phyloP scores from a whole-genome alignment of 805 yeast species.

The Sporopachydermia quercuum region DNA sequence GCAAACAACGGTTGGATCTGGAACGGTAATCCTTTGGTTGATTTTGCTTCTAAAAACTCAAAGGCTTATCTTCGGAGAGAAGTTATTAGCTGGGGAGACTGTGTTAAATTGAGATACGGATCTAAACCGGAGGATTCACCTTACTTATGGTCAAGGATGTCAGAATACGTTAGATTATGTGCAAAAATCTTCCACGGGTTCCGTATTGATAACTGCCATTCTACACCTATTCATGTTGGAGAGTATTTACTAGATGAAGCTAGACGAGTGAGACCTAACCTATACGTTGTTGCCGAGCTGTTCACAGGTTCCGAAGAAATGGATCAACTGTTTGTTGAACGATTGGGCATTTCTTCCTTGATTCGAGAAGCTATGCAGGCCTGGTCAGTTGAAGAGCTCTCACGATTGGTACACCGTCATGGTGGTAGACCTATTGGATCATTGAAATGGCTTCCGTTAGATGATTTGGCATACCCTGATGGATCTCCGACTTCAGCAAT shows the following conservation, averaged over 20 bases:
- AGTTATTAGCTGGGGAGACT: slow-evolving; percentile 95
- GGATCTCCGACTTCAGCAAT: slow-evolving; percentile 9
- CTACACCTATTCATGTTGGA: slow-evolving; percentile 93
- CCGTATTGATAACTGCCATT: slow-evolving; percentile 90
- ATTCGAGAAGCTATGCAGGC: slow-evolving; percentile 98
- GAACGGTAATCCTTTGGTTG: slow-evolving; percentile 90
- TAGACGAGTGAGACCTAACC: slow-evolving; percentile 64
- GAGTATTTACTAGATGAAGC: slow-evolving; percentile 81
- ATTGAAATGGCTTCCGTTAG: slow-evolving; percentile 58
- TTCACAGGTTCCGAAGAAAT: slow-evolving; percentile 85
- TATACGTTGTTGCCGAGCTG: slow-evolving; percentile 88
- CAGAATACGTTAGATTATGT: slow-evolving; percentile 51
- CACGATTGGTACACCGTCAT: slow-evolving; percentile 75
- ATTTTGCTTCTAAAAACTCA: slow-evolving; percentile 72
- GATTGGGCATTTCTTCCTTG: slow-evolving; percentile 76
- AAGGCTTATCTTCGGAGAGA: slow-evolving; percentile 81
- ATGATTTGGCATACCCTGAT: slow-evolving; percentile 21
- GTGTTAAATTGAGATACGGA: slow-evolving; percentile 88
- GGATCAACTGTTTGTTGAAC: slow-evolving; percentile 82
- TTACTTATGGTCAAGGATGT: slow-evolving; percentile 78
- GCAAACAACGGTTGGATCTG: slow-evolving; percentile 99
- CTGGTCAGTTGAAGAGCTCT: slow-evolving; percentile 73
- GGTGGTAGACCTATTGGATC: slow-evolving; percentile 97
- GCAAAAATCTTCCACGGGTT: slow-evolving; percentile 76
- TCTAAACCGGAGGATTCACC: slow-evolving; percentile 69